Evolutionary conservation across 2,329 filamentous ascomycete species (phyloP).

Genomic region (Aspergillus novofumigatus): DNA sequence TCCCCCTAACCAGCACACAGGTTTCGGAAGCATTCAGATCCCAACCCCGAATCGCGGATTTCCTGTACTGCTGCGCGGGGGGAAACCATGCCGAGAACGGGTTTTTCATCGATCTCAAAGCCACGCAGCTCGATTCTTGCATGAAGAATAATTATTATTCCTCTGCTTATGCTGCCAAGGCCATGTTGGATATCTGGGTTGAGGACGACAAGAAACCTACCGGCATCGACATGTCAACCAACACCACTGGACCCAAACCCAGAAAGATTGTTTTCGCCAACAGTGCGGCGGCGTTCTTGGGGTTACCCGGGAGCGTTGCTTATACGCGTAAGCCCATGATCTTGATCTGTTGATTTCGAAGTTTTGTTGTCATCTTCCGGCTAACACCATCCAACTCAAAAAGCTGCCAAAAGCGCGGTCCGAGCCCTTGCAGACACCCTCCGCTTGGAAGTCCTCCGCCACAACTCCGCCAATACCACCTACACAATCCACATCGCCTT

Average conservation of each 20-base stretch:
- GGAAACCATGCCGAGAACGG: neutral
- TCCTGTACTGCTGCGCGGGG: neutral
- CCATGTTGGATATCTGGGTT: constrained; percentile 3
- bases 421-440: constrained; percentile 5
- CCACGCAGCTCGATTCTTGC: neutral
- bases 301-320: neutral
- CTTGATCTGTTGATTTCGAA: no score
- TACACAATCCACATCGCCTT: constrained; percentile 6
- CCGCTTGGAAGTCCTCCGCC: constrained; percentile 3
- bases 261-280: neutral
- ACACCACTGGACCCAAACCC: neutral
- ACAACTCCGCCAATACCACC: neutral
- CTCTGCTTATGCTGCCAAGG: constrained; percentile 1
- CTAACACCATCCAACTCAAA: neutral
- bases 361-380: neutral
- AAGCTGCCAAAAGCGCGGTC: constrained; percentile 4
- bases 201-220: neutral
- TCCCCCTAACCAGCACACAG: neutral
- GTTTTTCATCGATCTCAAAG: neutral
- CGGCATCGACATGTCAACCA: neutral
- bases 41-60: neutral
- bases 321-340: neutral
- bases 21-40: neutral
- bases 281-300: neutral
- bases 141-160: constrained; percentile 6